Percentiles rank a stretch among this genome's conserved stretches.
Conservation (phyloP, 177 flowering plant species). For the Vitis hybrid region DNA sequence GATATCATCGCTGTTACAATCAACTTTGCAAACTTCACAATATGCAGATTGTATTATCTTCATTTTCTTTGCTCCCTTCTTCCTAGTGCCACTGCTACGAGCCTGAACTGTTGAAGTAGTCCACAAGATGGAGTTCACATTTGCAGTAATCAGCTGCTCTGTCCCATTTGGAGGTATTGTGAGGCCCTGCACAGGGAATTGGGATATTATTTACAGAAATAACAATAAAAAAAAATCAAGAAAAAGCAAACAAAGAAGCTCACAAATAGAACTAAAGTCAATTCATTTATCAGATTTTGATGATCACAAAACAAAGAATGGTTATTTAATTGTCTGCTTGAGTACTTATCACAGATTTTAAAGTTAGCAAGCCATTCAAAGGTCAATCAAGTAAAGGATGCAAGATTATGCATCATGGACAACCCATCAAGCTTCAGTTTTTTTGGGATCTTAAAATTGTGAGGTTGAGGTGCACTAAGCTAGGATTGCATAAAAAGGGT, state of each 20-base stretch:
- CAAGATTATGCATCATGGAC: no score
- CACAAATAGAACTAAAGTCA: not conserved
- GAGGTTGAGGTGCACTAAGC: no score
- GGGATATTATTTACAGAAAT: no score
- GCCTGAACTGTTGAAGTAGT: slow-evolving; percentile 11
- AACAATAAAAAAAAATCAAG: not conserved
- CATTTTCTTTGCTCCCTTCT: slow-evolving; percentile 32
- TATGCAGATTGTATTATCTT: slow-evolving; percentile 46
- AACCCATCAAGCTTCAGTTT: no score
- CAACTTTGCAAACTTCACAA: slow-evolving; percentile 60
- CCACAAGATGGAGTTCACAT: slow-evolving; percentile 12
- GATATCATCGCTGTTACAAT: slow-evolving; percentile 48
- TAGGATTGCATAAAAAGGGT: no score
- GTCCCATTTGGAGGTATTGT: slow-evolving; percentile 16
- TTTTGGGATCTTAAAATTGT: no score
- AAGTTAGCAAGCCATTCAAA: no score
- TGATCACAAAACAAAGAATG: no score
- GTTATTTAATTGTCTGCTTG: not conserved
- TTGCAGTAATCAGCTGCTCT: slow-evolving; percentile 13
- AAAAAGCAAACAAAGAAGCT: not conserved
- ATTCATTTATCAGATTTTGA: no score
- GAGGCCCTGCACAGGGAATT: slow-evolving; percentile 21
- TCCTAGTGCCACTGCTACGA: slow-evolving; percentile 7
- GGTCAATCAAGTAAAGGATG: no score
- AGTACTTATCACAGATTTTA: no score